These are phyloP conservation scores for Chlamydomonas eustigma DNA, from an alignment of 139 green algal genomes.

Conservation along the genomic window DNA sequence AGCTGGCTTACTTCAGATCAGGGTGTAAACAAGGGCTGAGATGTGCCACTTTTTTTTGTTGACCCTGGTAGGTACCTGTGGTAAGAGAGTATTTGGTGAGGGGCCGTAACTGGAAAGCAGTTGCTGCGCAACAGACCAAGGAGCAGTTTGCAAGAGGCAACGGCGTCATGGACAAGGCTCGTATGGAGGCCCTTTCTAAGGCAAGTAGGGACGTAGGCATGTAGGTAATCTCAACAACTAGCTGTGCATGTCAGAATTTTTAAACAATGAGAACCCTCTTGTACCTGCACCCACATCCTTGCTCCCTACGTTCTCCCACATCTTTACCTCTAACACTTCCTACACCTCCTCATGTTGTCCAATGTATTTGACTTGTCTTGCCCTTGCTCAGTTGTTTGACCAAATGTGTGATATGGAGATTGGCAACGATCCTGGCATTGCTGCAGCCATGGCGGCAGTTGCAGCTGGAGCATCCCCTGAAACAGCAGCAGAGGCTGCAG, in stretches of 20 bases:
- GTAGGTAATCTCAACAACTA: too few species aligned
- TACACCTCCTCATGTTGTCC: neutral
- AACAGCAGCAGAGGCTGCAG: neutral
- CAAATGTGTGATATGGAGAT: constrained; percentile 7
- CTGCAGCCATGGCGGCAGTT: neutral
- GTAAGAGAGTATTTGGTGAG: neutral
- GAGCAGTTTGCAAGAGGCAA: neutral
- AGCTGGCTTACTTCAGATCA: too few species aligned
- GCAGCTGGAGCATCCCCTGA: neutral
- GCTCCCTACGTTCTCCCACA: neutral
- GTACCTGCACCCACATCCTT: neutral
- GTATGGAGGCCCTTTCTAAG: neutral
- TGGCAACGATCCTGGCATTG: neutral
- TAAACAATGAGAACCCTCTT: neutral
- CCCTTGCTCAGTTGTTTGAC: constrained; percentile 4
- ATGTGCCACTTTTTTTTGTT: too few species aligned
- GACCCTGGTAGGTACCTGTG: constrained; percentile 1
- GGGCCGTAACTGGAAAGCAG: neutral
- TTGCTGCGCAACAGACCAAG: neutral
- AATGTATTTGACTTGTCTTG: neutral
- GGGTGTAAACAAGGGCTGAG: too few species aligned
- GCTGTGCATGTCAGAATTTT: neutral
- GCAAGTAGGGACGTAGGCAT: neutral
- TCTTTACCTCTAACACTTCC: neutral
- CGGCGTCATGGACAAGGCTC: neutral